These are phyloP conservation scores for Sarocladium brachiariae DNA, from an alignment of 2,329 filamentous ascomycete species.

Conservation along the genomic window DNA sequence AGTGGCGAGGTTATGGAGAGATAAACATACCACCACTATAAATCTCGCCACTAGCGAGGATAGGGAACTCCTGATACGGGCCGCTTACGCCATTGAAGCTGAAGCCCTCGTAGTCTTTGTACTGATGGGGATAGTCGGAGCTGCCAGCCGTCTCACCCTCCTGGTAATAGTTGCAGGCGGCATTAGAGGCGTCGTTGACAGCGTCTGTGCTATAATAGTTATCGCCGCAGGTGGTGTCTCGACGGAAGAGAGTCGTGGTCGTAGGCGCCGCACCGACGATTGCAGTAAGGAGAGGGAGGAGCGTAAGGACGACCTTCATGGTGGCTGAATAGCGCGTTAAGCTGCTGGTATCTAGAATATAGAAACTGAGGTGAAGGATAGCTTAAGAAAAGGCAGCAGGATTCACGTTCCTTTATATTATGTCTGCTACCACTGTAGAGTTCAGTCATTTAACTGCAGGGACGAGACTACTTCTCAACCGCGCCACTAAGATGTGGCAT, in stretches of 20 bases:
- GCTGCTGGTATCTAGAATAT: no score
- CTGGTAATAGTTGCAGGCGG: slow-evolving; percentile 14
- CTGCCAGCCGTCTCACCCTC: slow-evolving; percentile 18
- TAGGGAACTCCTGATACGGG: slow-evolving; percentile 34
- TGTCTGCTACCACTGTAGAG: no score
- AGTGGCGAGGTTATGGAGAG: no score
- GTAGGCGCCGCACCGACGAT: slow-evolving; percentile 22
- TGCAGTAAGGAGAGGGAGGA: slow-evolving; percentile 22
- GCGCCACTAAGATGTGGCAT: no score
- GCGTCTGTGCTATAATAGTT: slow-evolving; percentile 20
- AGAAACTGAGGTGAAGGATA: not conserved
- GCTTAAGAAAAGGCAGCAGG: no score
- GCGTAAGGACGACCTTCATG: slow-evolving; percentile 20
- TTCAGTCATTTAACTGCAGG: no score
- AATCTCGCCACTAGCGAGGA: slow-evolving; percentile 21
- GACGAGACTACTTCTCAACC: no score
- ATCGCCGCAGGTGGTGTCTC: slow-evolving; percentile 24
- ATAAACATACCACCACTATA: slow-evolving; percentile 29
- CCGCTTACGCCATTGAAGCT: slow-evolving; percentile 22
- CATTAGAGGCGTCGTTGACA: slow-evolving; percentile 21
- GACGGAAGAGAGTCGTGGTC: slow-evolving; percentile 14
- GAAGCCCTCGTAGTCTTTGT: slow-evolving; percentile 32
- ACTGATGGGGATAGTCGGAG: slow-evolving; percentile 30
- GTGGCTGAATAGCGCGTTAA: slow-evolving; percentile 8
- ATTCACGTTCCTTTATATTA: no score